Conservation (phyloP, 139 green algal species). For the Picochlorum sp. region DNA sequence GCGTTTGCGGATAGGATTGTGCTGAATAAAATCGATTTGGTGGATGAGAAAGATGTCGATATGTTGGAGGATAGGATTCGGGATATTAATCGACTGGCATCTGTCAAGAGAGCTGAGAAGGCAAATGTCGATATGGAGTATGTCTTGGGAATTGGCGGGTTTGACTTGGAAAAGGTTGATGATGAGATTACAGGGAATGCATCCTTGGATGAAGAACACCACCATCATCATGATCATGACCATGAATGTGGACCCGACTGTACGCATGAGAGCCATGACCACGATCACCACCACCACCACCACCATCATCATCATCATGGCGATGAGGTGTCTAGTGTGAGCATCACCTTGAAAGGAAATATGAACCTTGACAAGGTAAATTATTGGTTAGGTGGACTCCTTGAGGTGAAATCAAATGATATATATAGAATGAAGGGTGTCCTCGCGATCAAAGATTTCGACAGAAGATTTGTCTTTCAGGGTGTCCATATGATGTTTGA, state of each 20-base stretch:
- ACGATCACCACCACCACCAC: slow-evolving; percentile 26
- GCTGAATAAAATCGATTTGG: slow-evolving; percentile 91
- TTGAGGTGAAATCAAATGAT: slow-evolving; percentile 75
- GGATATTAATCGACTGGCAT: slow-evolving; percentile 80
- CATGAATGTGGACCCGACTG: slow-evolving; percentile 16
- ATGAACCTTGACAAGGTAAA: slow-evolving; percentile 94
- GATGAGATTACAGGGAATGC: slow-evolving; percentile 44
- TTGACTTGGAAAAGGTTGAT: slow-evolving; percentile 83
- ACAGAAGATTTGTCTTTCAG: slow-evolving; percentile 86
- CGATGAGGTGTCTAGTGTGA: slow-evolving; percentile 61
- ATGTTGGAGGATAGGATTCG: slow-evolving; percentile 54
- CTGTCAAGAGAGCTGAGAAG: slow-evolving; percentile 28
- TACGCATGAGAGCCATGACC: slow-evolving; percentile 18
- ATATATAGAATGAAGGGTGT: slow-evolving; percentile 96
- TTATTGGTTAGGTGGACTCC: slow-evolving; percentile 78
- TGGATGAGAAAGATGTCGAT: slow-evolving; percentile 39
- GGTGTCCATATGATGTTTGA: slow-evolving; percentile 93
- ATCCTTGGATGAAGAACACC: slow-evolving; percentile 17
- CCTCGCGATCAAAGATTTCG: slow-evolving; percentile 59
- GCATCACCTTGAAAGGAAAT: slow-evolving; percentile 71
- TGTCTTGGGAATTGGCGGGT: slow-evolving; percentile 88
- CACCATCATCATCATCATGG: slow-evolving; percentile 48
- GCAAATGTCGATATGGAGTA: slow-evolving; percentile 75
- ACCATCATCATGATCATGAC: slow-evolving; percentile 12
- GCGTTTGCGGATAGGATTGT: slow-evolving; percentile 91